phyloP scores from a whole-genome alignment of 164 flowering plant genomes.

The Stephania cephalantha region DNA sequence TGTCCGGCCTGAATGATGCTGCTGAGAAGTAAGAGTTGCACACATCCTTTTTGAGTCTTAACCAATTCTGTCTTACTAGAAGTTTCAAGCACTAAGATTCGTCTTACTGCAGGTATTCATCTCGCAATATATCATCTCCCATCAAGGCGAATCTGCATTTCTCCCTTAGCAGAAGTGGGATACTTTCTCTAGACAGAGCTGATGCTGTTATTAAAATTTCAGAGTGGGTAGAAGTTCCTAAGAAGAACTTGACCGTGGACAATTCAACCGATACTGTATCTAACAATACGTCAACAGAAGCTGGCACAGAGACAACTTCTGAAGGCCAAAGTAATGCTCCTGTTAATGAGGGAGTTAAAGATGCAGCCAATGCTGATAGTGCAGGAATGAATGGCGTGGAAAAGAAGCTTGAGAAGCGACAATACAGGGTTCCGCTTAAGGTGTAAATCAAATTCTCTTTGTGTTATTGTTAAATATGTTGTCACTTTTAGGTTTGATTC shows the following conservation, averaged over 20 bases:
- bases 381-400: constrained; percentile 52
- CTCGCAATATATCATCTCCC: constrained; percentile 87
- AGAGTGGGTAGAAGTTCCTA: constrained; percentile 95
- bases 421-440: constrained; percentile 87
- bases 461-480: neutral
- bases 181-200: constrained; percentile 80
- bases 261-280: constrained; percentile 49
- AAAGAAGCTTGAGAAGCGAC: constrained; percentile 84
- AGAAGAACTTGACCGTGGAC: constrained; percentile 62
- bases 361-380: constrained; percentile 26
- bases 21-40: constrained; percentile 64
- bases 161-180: constrained; percentile 88
- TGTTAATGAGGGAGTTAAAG: constrained; percentile 29
- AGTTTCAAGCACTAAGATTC: constrained; percentile 1
- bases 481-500: neutral
- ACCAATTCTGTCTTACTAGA: neutral
- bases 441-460: constrained; percentile 26
- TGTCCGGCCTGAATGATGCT: constrained; percentile 76
- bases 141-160: constrained; percentile 89
- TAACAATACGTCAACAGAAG: constrained; percentile 50
- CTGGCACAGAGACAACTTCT: constrained; percentile 32
- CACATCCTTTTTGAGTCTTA: constrained; percentile 4
- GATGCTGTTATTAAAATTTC: constrained; percentile 89
- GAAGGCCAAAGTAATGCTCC: constrained; percentile 37
- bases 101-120: constrained; percentile 54